These are phyloP conservation scores for Abrus precatorius DNA, from an alignment of 306 rosid species.

Conservation along the genomic window DNA sequence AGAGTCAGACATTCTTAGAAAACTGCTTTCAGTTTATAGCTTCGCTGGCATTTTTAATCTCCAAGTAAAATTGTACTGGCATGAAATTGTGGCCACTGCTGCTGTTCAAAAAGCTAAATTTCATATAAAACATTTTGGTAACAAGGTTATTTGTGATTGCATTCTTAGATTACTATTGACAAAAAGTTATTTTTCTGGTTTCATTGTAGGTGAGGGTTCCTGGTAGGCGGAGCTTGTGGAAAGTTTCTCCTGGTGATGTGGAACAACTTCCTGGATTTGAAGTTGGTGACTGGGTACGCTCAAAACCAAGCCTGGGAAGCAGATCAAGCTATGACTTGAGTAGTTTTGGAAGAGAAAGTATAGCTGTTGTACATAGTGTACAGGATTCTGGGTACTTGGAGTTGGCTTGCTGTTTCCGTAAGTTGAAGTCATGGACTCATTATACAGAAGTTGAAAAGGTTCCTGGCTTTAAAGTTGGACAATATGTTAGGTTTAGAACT, in stretches of 20 bases:
- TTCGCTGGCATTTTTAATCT: too few species aligned
- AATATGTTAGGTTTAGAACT: conserved; percentile 65
- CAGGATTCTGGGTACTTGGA: conserved; percentile 80
- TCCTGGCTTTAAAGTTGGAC: conserved; percentile 70
- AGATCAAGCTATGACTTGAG: conserved; percentile 80
- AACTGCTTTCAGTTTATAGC: too few species aligned
- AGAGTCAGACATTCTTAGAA: too few species aligned
- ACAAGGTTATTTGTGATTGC: conserved; percentile 12
- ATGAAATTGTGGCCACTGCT: neutral
- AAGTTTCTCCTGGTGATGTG: conserved; percentile 83
- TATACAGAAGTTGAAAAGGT: conserved; percentile 77
- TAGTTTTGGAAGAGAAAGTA: conserved; percentile 67
- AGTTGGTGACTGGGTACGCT: conserved; percentile 89
- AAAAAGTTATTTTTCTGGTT: conserved; percentile 35
- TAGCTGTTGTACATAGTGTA: conserved; percentile 76
- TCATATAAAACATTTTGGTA: neutral
- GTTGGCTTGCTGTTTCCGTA: conserved; percentile 78
- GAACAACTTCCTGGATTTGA: conserved; percentile 81
- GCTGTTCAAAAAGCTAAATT: neutral
- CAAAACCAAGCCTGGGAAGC: conserved; percentile 74
- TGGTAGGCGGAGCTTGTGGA: conserved; percentile 76
- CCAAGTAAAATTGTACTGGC: neutral
- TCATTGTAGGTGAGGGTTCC: conserved; percentile 67
- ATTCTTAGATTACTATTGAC: neutral
- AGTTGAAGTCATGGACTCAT: conserved; percentile 65